Percentiles rank a stretch among this genome's conserved stretches.
These are phyloP conservation scores for Herpotrichia juniperi DNA, from an alignment of 2,329 filamentous ascomycete species.

Conservation along the genomic window DNA sequence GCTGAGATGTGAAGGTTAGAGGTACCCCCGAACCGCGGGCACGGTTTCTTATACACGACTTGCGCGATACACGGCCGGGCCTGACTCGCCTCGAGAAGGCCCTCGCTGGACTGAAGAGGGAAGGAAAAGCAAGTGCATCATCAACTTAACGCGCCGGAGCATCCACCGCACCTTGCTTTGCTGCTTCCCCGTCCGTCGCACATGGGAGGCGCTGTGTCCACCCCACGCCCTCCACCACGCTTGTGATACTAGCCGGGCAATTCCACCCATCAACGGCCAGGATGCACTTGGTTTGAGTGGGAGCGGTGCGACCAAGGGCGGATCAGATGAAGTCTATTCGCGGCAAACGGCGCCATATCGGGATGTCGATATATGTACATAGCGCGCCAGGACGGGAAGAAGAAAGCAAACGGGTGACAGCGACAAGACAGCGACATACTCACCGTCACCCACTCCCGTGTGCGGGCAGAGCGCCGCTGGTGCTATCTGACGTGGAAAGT, in stretches of 20 bases:
- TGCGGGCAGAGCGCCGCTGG: neutral
- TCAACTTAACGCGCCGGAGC: constrained; percentile 24
- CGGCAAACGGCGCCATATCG: constrained; percentile 4
- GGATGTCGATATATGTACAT: neutral
- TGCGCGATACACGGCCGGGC: constrained; percentile 26
- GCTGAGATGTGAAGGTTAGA: too few relatives aligned
- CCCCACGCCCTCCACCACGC: constrained; percentile 35
- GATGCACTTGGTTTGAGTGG: constrained; percentile 3
- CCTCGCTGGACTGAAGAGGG: constrained; percentile 12
- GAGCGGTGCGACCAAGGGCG: neutral
- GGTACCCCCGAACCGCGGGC: neutral
- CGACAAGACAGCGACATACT: constrained; percentile 8
- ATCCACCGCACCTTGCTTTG: constrained; percentile 35
- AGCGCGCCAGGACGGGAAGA: constrained; percentile 4
- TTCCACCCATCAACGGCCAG: constrained; percentile 18
- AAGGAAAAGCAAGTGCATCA: constrained; percentile 33
- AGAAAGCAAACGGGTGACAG: constrained; percentile 8
- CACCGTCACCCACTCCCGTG: neutral
- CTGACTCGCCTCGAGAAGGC: constrained; percentile 33
- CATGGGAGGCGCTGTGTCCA: constrained; percentile 34
- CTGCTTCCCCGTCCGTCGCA: constrained; percentile 30
- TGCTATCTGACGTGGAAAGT: constrained; percentile 10
- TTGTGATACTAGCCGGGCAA: constrained; percentile 24
- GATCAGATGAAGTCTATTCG: too few relatives aligned
- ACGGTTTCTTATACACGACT: constrained; percentile 11